Evolutionary conservation across 345 rosid species (phyloP), one percentile per base, ranked within the genome.

Genomic region (Psidium guajava): DNA sequence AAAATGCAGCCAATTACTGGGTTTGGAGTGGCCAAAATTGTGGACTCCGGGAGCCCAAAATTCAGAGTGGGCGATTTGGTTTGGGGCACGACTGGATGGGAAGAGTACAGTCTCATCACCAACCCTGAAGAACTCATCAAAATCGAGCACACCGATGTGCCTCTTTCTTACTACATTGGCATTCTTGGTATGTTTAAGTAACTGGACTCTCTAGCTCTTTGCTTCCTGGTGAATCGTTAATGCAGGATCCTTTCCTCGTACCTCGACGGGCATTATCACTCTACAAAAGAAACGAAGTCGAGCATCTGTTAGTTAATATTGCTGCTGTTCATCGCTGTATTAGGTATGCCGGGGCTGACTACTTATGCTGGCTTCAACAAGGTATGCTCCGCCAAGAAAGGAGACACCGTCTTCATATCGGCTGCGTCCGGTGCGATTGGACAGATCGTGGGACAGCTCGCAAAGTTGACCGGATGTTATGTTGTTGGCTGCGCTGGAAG

Each of bases 141-240:
- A 88, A 89, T 95, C 59, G 91, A 91, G 81, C 86, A 90, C 40
- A 55, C 55, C 3, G 53, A 89, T 24, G 88, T 93, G 85, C 98
- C 98, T 16, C 93, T 93, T 44, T 96, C 98, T 5, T 92, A 90
- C 86, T 92, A 90, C 85, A 80, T 93, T 21, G 96, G 99, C 82
- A 98, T 96, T 85, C 95, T 96, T 25, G 99, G 99, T 92, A 90
- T 81, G 83, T 50, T n/a, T n/a, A n/a, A n/a, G n/a, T n/a, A n/a
- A n/a, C n/a, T n/a, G n/a, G n/a, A n/a, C n/a, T n/a, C n/a, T n/a
- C n/a, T n/a, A n/a, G n/a, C n/a, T n/a, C n/a, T n/a, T n/a, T n/a
- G n/a, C n/a, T n/a, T n/a, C n/a, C n/a, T n/a, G n/a, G n/a, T n/a
- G n/a, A n/a, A n/a, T n/a, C n/a, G n/a, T n/a, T n/a, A n/a, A n/a